Base-by-base conservation (phyloP, 1,284 basidiomycete genomes). In the Leucoagaricus sp. region DNA sequence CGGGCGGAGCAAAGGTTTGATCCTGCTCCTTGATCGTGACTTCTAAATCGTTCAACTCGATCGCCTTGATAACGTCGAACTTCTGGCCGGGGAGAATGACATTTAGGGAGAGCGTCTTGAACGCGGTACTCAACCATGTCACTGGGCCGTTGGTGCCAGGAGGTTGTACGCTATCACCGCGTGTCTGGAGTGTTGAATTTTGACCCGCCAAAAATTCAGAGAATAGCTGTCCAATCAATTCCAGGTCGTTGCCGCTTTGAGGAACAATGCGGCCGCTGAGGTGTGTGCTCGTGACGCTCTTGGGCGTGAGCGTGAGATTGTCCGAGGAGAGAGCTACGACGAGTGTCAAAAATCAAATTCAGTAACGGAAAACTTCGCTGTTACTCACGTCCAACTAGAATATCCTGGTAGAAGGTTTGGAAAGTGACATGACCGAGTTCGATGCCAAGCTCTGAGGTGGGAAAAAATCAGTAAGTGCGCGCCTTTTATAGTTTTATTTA, bases 351-450 rank as follows among this genome's bases (percentile, higher is more conserved):
- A 63, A 49, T n/a, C 51, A 36, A 13, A 42, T 33, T 2, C 31
- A 12, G 21, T 41, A 40, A 25, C 7, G 40, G 31, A 40, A 45
- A 23, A n/a, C n/a, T n/a, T n/a, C n/a, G n/a, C n/a, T n/a, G n/a
- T n/a, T 25, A 68, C 85, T 75, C 65, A 86, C 83, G 83, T 53
- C 86, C 83, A 58, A 86, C 70, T 25, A 75, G 64, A 12, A 71
- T 75, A 48, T 76, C 75, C 51, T 83, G 70, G 67, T 85, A 91
- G 71, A 80, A 83, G 8, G 81, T 75, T 56, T 83, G 75, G 75
- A 92, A 91, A 15, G 77, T 80, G 44, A 87, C 85, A 3, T 80
- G 84, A 34, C 89, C 90, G 36, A 92, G 75, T 63, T 89, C 79
- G 60, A 92, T 89, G 33, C 89, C 88, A 36, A 92, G 71, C 62